phyloP scores from a whole-genome alignment of 2,329 filamentous ascomycete genomes.

The Colletotrichum destructivum region DNA sequence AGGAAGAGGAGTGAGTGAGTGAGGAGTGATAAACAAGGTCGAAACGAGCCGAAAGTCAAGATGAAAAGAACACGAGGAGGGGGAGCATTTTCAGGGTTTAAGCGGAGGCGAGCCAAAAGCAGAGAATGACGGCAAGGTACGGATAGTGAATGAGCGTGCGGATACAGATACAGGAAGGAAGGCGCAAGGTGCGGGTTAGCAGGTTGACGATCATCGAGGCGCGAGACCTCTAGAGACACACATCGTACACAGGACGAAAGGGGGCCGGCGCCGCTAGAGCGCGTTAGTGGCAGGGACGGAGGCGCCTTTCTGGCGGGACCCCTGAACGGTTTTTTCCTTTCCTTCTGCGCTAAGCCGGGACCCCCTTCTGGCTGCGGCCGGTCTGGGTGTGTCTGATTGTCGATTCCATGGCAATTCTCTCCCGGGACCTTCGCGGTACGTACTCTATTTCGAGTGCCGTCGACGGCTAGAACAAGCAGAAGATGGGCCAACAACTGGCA shows the following conservation, averaged over 20 bases:
- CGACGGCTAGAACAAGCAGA: constrained; percentile 2
- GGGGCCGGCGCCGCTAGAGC: constrained; percentile 34
- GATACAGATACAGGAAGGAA: constrained; percentile 3
- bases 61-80: constrained; percentile 40
- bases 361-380: constrained; percentile 7
- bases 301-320: constrained; percentile 30
- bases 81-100: constrained; percentile 40
- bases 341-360: constrained; percentile 7
- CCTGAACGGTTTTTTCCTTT: constrained; percentile 31
- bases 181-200: constrained; percentile 13
- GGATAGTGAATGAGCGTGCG: background rate
- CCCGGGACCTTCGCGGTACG: background rate
- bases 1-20: constrained; percentile 2
- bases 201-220: constrained; percentile 26
- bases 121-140: constrained; percentile 33
- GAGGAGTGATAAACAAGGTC: constrained; percentile 26
- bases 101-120: constrained; percentile 34
- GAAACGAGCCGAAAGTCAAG: constrained; percentile 39
- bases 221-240: background rate
- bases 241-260: constrained; percentile 31
- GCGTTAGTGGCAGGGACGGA: constrained; percentile 35
- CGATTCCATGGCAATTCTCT: background rate
- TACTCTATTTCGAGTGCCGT: background rate
- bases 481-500: constrained; percentile 31
- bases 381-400: background rate